Evolutionary conservation across 106 monocot species (phyloP).

Genomic region (Dendrobium nobile): DNA sequence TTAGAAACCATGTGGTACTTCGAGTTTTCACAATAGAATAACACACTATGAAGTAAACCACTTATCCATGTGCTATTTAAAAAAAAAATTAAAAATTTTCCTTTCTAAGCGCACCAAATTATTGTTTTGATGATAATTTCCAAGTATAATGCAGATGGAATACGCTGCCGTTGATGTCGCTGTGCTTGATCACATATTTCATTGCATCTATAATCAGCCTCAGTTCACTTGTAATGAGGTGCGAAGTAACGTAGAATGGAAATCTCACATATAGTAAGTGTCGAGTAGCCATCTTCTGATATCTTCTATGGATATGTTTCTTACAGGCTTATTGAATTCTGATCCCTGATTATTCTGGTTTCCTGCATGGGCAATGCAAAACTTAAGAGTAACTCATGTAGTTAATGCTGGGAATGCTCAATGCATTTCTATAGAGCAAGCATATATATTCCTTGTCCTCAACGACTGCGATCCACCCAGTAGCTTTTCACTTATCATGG

Average conservation of each 20-base stretch:
- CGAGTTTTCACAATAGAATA: background rate
- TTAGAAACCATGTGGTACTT: background rate
- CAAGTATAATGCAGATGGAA: conserved; percentile 53
- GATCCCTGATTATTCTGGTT: conserved; percentile 26
- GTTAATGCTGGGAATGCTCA: background rate
- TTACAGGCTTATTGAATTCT: background rate
- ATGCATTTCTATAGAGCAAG: no score
- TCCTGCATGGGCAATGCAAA: conserved; percentile 35
- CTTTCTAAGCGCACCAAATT: background rate
- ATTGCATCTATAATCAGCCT: conserved; percentile 39
- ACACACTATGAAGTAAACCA: background rate
- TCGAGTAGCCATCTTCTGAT: background rate
- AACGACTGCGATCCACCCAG: no score
- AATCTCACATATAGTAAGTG: conserved; percentile 86
- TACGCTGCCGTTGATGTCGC: conserved; percentile 96
- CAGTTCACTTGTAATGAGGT: conserved; percentile 19
- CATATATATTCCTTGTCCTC: no score
- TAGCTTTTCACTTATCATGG: no score
- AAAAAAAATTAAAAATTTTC: no score
- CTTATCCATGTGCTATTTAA: no score
- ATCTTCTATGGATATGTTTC: background rate
- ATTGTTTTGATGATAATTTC: background rate
- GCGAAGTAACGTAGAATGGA: conserved; percentile 58
- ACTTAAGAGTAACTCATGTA: background rate
- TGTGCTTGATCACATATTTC: conserved; percentile 85